Evolutionary conservation across 768 basidiomycete species (phyloP).

Genomic region (Mycena kentingensis): DNA sequence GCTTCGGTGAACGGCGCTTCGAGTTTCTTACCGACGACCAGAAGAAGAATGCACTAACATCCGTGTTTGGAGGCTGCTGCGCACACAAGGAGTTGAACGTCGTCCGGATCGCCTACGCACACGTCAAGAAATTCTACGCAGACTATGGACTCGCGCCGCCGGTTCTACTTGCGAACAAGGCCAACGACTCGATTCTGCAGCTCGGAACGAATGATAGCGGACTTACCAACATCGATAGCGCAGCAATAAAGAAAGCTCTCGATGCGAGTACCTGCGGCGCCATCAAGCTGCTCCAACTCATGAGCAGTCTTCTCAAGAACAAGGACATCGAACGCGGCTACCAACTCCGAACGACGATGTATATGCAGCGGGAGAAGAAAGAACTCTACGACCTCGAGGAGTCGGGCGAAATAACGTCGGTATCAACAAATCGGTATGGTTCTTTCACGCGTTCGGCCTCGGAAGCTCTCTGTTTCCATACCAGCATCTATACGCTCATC

Average conservation of each 20-base stretch:
- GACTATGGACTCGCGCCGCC: no score
- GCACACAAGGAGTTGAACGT: constrained; percentile 37
- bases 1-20: constrained; percentile 3
- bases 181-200: no score
- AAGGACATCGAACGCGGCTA: constrained; percentile 32
- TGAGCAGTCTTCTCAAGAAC: constrained; percentile 30
- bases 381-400: constrained; percentile 1
- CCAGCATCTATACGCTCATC: constrained; percentile 19
- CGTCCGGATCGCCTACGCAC: constrained; percentile 24
- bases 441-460: constrained; percentile 17
- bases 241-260: constrained; percentile 20
- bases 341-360: constrained; percentile 18
- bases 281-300: constrained; percentile 26
- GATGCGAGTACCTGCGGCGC: constrained; percentile 27
- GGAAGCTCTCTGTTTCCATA: constrained; percentile 16
- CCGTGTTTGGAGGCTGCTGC: constrained; percentile 32
- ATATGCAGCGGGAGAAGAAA: constrained; percentile 17
- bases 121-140: no score
- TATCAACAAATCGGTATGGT: not conserved
- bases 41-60: not conserved
- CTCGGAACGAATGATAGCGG: no score
- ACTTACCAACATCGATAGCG: no score
- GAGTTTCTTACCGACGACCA: not conserved
- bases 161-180: no score
- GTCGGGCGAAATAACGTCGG: constrained; percentile 16